Base-by-base conservation (phyloP, 1,284 basidiomycete species). In the Tilletia caries region DNA sequence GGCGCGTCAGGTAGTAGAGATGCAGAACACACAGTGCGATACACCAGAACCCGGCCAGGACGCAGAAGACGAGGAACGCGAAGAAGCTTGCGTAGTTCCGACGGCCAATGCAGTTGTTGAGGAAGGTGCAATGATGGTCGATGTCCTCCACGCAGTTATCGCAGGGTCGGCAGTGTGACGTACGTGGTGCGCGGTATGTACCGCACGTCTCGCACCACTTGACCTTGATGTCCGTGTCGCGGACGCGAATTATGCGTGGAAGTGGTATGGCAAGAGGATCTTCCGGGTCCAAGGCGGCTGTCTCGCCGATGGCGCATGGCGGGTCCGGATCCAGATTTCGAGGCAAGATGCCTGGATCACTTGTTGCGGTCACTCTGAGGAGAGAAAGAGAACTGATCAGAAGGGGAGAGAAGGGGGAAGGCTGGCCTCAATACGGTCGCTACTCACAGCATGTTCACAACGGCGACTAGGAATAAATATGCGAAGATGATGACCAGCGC, bases 111-210 rank as follows among this genome's bases (percentile, higher is more conserved):
- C 82, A 83, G 23, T 75, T 80, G 71, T 83, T 83, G 25, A 83
- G 73, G 46, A 82, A 83, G 32, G 77, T 80, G 69, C 82, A 83
- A 66, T 83, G 82, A 70, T 83, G 82, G 64, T 83, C 82, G 64
- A 83, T 79, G 48, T 75, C 75, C 33, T 83, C 80, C 8, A 83
- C 79, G 67, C 82, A 83, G 67, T 81, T 82, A 54, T 83, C 79
- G 72, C 82, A 83, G 1, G 80, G 72, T 12, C 82, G 69, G 65
- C 82, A 83, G 65, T 83, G 82, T 33, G 78, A 80, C 65, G 71
- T 73, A 20, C 82, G 71, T 0, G 82, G 82, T 6, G 82, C 79
- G 5, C 82, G 70, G 64, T 83, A 83, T 1, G 77, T 75, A 1
- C 75, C 73, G 66, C 82, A 83, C 23, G 82, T 79, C 66, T 78